Base-by-base conservation (phyloP, 2,329 filamentous ascomycete genomes). In the Dendrostoma leiphaemia region DNA sequence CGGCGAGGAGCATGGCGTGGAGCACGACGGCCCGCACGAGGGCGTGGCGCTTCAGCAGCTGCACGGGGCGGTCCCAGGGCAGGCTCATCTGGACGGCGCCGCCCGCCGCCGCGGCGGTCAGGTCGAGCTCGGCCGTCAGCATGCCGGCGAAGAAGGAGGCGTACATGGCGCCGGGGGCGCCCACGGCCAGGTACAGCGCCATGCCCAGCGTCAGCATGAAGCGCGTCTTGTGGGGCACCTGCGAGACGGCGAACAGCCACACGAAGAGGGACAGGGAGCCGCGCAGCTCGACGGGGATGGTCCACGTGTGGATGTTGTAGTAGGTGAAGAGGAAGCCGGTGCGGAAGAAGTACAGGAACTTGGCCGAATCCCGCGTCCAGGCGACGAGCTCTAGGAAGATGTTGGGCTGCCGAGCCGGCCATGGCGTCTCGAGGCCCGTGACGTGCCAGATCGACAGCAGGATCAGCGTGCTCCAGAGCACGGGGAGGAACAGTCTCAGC, bases 301-400 rank as follows among this genome's bases (percentile, higher is more conserved):
- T 53, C 53, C 56, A 59, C 9, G 49, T 56, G 50, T 59, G 56
- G n/a, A 50, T 26, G 12, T 59, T 59, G 54, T 56, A 53, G 21
- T 34, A 29, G 5, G 47, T 50, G 46, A 46, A 52, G 21, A 56
- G 53, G 28, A 45, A 37, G 24, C 49, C 43, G 26, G 24, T 44
- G 15, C 47, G 45, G 35, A 53, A 59, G 32, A 59, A 56, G 47
- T 41, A 59, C 31, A 43, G 10, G 37, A 56, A 59, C 4, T 35
- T 23, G 24, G 15, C 6, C 19, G 51, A 46, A 28, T 59, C 53
- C n/a, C 37, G 23, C 6, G 17, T 10, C 52, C 52, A 54, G 15
- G 24, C 15, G 23, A 26, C 10, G 38, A 49, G 29, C 46, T 54
- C 46, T 12, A 43, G 34, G 10, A 54, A 5, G 31, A 54, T 49